phyloP scores from a whole-genome alignment of 768 basidiomycete genomes.

The Dioszegia aurantiaca region DNA sequence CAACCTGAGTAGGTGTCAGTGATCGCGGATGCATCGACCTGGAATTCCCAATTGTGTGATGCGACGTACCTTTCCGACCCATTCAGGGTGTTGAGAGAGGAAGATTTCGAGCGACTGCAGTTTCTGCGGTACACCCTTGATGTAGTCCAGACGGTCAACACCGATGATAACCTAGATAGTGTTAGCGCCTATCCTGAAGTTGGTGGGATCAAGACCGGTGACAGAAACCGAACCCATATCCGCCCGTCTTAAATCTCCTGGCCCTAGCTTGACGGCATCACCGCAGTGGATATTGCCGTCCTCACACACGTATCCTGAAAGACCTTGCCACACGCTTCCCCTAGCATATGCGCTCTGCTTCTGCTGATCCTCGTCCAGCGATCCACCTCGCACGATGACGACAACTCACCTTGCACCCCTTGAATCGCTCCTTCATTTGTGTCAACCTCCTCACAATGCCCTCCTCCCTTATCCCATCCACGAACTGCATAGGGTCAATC shows the following conservation, averaged over 20 bases:
- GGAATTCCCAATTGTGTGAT: no score
- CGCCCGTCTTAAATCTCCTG: no score
- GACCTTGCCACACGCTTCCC: no score
- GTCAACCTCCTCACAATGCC: conserved; percentile 76
- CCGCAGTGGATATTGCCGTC: no score
- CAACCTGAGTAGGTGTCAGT: conserved; percentile 60
- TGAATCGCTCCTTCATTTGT: conserved; percentile 82
- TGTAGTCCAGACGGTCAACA: conserved; percentile 96
- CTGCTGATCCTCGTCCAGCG: no score
- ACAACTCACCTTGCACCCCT: conserved; percentile 69
- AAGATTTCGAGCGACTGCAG: conserved; percentile 94
- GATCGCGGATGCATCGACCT: not conserved
- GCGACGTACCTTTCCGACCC: conserved; percentile 86
- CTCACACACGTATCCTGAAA: no score
- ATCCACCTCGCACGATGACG: not conserved
- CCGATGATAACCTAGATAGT: conserved; percentile 72
- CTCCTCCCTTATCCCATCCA: conserved; percentile 77
- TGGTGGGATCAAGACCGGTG: no score
- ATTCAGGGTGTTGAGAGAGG: conserved; percentile 95
- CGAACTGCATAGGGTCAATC: conserved; percentile 90
- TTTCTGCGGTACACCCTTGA: conserved; percentile 99
- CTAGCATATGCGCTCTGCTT: no score
- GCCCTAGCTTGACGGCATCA: no score
- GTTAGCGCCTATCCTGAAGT: no score
- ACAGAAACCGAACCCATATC: no score